phyloP scores from a whole-genome alignment of 495 filamentous ascomycete genomes.

The Aspergillus diversus region DNA sequence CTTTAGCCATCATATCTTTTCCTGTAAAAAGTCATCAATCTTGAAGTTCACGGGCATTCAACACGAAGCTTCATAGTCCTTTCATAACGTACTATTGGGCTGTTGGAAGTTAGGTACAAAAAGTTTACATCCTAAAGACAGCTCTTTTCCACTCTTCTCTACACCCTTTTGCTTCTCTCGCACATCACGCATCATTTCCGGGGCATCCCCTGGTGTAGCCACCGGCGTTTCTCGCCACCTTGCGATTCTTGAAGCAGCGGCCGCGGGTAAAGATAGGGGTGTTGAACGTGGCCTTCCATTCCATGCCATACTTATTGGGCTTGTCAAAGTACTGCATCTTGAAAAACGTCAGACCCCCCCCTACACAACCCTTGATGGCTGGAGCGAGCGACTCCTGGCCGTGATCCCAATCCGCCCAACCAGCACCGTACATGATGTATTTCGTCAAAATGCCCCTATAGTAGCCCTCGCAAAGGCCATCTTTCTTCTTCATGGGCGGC shows the following conservation, averaged over 20 bases:
- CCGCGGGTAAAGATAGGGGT: constrained; percentile 13
- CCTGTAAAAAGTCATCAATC: too few species aligned
- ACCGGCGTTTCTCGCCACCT: constrained; percentile 12
- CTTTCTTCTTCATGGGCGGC: constrained; percentile 17
- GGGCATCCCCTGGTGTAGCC: constrained; percentile 9
- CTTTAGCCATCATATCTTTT: background rate
- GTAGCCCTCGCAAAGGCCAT: constrained; percentile 22
- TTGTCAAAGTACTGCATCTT: constrained; percentile 26
- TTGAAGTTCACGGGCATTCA: too few species aligned
- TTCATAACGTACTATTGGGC: too few species aligned
- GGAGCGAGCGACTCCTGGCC: constrained; percentile 4
- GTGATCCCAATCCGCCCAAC: constrained; percentile 14
- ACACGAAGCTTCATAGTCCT: too few species aligned
- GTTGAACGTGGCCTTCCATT: constrained; percentile 25
- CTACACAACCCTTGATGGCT: constrained; percentile 19
- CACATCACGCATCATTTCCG: background rate
- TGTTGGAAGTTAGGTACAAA: too few species aligned
- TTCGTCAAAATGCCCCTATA: constrained; percentile 7
- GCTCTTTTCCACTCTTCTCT: too few species aligned
- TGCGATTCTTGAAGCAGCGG: constrained; percentile 28
- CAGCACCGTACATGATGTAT: constrained; percentile 9
- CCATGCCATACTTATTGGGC: constrained; percentile 18
- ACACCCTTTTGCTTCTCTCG: too few species aligned
- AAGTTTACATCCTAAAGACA: too few species aligned
- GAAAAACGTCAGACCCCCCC: constrained; percentile 21